Base-by-base conservation (phyloP, 1,139 yeast genomes). In the Dujonia santamariae region DNA sequence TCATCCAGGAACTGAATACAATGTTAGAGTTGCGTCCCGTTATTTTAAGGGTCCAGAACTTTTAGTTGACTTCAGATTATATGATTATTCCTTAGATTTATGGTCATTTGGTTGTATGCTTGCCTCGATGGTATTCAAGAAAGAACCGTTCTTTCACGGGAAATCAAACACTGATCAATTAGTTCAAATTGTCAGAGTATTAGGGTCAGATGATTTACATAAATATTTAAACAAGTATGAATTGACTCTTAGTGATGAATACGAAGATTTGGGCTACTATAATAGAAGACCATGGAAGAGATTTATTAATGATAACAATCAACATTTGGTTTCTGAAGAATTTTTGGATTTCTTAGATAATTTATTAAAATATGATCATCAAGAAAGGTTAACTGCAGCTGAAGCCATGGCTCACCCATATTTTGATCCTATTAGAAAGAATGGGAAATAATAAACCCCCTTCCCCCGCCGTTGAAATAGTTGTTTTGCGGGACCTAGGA, bases 21-120 rank as follows among this genome's bases (percentile, higher is more conserved):
- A 94, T 51, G 98, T 92, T 19, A 78, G 99, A 46, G 99, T 94
- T 13, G 98, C 98, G 1, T 86, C 96, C n/a, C 75, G 98, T 46
- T 92, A 92, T 60, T 94, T 87, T 65, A 94, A 94, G 63, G 98
- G 97, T 19, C 99, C 99, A 1, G 99, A 94, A 58, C 70, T 94
- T 48, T 69, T 94, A 41, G 95, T 92, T n/a, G 95, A 92, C 59
- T 78, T 85, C 54, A 84, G 94, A 50, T 84, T 81, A 64, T 94
- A 94, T 60, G 98, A 92, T 62, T 94, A 94, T 59, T 85, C 96
- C 6, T 71, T 94, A 37, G 99, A 94, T 59, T 62, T 94, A 61
- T 94, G 99, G 99, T 85, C 96, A 3, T 82, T 81, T 44, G 99
- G 99, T 26, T 95, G 97, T 42, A 90, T 90, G 92, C 67, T 92